Base-by-base conservation (phyloP, 2,329 filamentous ascomycete species). In the Didymella exigua region DNA sequence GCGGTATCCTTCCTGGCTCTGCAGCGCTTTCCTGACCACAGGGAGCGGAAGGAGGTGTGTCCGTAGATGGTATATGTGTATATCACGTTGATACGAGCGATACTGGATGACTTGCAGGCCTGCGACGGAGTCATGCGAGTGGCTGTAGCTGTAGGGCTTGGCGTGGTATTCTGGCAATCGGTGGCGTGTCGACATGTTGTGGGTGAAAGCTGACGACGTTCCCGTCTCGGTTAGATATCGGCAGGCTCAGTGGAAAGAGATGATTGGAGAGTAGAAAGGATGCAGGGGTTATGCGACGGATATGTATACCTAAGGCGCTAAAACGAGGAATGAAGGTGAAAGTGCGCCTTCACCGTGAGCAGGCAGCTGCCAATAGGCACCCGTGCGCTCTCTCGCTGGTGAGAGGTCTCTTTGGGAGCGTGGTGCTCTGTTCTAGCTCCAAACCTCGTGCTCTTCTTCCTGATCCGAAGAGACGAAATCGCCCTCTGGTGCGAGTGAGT, bases 51-150 rank as follows among this genome's bases (percentile, higher is more conserved):
- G 16, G 10, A 49, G 34, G 6, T 45, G 33, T 7, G 58, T 37
- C 7, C 31, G 41, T 26, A 59, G 58, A 46, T 71, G 68, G 44
- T 65, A 71, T n/a, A 71, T 58, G 6, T 11, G 11, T 9, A 70
- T 57, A 4, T 56, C 44, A 4, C 46, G 48, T 2, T 58, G 43
- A 13, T 60, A 70, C 0, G 54, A 59, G n/a, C 62, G 59, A 44
- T 65, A 62, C 24, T 59, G 58, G 1, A 60, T 43, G 18, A 54
- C 8, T 23, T 41, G 31, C 2, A 45, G 13, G 14, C 45, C 40
- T 29, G 40, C 34, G 4, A 44, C 27, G 6, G 29, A 30, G n/a
- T 44, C 27, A 14, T 49, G 34, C 5, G 45, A 5, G 11, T 38
- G 37, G 14, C 37, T 37, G 14, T 36, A 30, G 30, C 43, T 30